A percentile compares a stretch with the other conserved stretches of the same genome.
Evolutionary conservation across 2,329 filamentous ascomycete species (phyloP).

Genomic region (Albifimbria verrucaria): DNA sequence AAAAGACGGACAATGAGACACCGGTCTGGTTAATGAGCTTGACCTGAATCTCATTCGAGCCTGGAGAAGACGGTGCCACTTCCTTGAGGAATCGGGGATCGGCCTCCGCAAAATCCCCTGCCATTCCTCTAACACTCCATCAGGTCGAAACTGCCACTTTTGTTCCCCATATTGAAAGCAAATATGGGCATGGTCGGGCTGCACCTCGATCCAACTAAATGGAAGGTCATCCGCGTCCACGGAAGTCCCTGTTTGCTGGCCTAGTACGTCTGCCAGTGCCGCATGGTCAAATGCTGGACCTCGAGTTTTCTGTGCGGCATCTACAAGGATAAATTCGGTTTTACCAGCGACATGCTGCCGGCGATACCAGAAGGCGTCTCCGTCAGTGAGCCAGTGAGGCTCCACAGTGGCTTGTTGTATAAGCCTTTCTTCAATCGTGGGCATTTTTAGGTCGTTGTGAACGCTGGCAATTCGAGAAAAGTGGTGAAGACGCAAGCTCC

Average conservation of each 20-base stretch:
- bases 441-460: not conserved
- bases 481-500: too few relatives aligned
- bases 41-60: conserved; percentile 8
- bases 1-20: conserved; percentile 13
- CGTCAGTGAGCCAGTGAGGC: conserved; percentile 18
- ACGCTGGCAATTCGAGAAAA: too few relatives aligned
- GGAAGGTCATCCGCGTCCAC: conserved; percentile 12
- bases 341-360: conserved; percentile 7
- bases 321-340: conserved; percentile 18
- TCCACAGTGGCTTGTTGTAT: conserved; percentile 10
- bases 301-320: conserved; percentile 10
- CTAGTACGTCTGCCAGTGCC: conserved; percentile 13
- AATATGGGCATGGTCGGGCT: conserved; percentile 6
- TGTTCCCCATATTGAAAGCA: conserved; percentile 14
- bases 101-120: conserved; percentile 11
- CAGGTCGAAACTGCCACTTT: conserved; percentile 17
- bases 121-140: conserved; percentile 12
- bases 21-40: conserved; percentile 21
- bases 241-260: conserved; percentile 5
- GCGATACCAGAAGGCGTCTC: conserved; percentile 22
- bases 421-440: not conserved
- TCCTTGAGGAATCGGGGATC: conserved; percentile 7
- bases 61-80: conserved; percentile 16
- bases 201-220: conserved; percentile 19
- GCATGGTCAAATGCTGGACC: conserved; percentile 19